Base-by-base conservation (phyloP, 2,329 filamentous ascomycete species). In the Juglanconis juglandina region DNA sequence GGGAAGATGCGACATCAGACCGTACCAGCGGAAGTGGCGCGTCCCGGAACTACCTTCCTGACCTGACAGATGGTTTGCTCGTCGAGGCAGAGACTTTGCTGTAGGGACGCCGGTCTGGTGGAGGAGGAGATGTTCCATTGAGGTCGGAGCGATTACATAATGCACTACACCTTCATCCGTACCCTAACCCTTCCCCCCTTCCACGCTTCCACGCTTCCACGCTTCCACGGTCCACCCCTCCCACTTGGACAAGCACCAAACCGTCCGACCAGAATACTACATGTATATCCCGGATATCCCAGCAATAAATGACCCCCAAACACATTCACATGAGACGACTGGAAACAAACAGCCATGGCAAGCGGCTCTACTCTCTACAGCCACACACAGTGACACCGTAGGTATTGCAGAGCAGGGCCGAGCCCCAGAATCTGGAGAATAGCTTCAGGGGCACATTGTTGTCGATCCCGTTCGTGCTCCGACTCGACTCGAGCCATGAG, bases 381-480 rank as follows among this genome's bases (percentile, higher is more conserved):
- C 44, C 5, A 10, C 10, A 42, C 13, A 24, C 44, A 17, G 44
- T 47, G 24, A 47, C 13, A 35, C 48, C n/a, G 30, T 35, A 14
- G 30, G 3, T 4, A 50, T 24, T 34, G 47, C 24, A 35, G 46
- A 50, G 47, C 48, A 34, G 17, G 39, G 49, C 32, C 4, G 13
- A 37, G 42, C 42, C 11, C 41, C 53, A 55, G 3, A 24, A 7
- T 35, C 41, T 14, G 53, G 51, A 34, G 9, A 10, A 50, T 50
- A 6, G 47, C 47, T 35, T 47, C 41, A 48, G 30, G 14, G 39
- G 53, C 42, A 46, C 8, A 24, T 47, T 42, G 17, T 48, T 32
- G 54, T 41, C 54, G 54, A 56, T 56, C 54, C 54, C 54, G 54
- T 56, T 42, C 35, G 39, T 41, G 34, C 34, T 41, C 54, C 41